Evolutionary conservation across 2,329 filamentous ascomycete genomes (phyloP).

Genomic region (Alternaria sp.): DNA sequence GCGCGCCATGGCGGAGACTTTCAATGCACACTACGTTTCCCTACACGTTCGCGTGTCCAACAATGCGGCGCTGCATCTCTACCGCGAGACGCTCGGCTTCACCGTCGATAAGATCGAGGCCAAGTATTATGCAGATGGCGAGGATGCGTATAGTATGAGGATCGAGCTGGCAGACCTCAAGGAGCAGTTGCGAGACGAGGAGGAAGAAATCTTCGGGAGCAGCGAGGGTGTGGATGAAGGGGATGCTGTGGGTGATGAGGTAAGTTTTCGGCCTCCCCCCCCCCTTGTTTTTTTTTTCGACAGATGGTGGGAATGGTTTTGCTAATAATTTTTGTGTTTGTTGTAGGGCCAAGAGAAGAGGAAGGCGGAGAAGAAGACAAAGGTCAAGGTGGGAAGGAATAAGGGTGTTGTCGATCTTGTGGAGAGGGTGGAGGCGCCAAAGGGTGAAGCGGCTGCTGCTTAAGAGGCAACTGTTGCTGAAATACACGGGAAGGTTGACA

Average conservation of each 20-base stretch:
- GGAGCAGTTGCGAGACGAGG: constrained; percentile 60
- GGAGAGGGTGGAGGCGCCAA: constrained; percentile 56
- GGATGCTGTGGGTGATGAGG: constrained; percentile 49
- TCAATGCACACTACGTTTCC: constrained; percentile 89
- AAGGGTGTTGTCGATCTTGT: constrained; percentile 82
- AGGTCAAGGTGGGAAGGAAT: constrained; percentile 80
- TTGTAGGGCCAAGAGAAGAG: constrained; percentile 25
- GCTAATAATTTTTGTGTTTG: too few relatives aligned
- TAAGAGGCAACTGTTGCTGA: background rate
- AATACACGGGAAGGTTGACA: too few relatives aligned
- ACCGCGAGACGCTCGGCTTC: constrained; percentile 69
- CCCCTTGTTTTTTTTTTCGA: too few relatives aligned
- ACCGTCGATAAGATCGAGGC: constrained; percentile 65
- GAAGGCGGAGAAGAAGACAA: constrained; percentile 58
- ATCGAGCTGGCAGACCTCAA: constrained; percentile 74
- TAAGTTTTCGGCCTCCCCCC: too few relatives aligned
- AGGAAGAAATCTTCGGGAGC: constrained; percentile 44
- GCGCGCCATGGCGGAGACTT: constrained; percentile 96
- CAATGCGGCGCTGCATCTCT: constrained; percentile 86
- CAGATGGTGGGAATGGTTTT: too few relatives aligned
- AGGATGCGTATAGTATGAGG: constrained; percentile 94
- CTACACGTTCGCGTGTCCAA: constrained; percentile 97
- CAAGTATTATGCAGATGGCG: constrained; percentile 97
- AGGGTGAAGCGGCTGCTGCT: constrained; percentile 60
- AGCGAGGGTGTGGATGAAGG: constrained; percentile 43